Conservation (phyloP, 192 early-diverging fungal species). For the Dissophora ornata region DNA sequence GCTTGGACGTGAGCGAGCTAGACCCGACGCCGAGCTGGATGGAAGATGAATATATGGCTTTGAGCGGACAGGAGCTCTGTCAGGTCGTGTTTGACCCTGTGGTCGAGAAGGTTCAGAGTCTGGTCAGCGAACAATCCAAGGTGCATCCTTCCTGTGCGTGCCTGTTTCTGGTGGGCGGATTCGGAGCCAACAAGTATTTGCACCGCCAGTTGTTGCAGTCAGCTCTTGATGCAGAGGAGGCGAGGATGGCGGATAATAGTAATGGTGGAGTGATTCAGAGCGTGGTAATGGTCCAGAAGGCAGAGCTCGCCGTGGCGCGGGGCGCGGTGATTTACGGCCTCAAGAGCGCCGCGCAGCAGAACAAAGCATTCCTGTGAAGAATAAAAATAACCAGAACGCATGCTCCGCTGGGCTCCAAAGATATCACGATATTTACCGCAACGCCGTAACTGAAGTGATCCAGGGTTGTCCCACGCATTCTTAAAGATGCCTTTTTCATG, state of each 20-base stretch:
- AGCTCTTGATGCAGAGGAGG: neutral
- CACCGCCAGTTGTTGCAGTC: conserved; percentile 4
- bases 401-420: no score
- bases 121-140: conserved; percentile 52
- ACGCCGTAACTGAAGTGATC: no score
- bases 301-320: conserved; percentile 53
- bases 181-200: conserved; percentile 56
- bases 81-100: conserved; percentile 59
- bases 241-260: neutral
- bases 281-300: conserved; percentile 32
- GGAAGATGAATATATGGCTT: conserved; percentile 45
- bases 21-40: conserved; percentile 24
- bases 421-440: no score
- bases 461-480: no score
- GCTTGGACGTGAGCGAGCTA: conserved; percentile 26
- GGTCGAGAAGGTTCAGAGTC: conserved; percentile 9
- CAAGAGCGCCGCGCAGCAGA: conserved; percentile 10
- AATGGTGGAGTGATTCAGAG: conserved; percentile 9
- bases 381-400: no score
- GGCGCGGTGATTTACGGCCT: conserved; percentile 57
- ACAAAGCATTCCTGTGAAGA: conserved; percentile 10
- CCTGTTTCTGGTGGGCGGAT: conserved; percentile 60
- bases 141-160: conserved; percentile 21
- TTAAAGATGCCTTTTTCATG: no score
- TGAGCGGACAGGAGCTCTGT: conserved; percentile 41